phyloP scores from a whole-genome alignment of 1,139 yeast genomes.

The Eremothecium gossypii region DNA sequence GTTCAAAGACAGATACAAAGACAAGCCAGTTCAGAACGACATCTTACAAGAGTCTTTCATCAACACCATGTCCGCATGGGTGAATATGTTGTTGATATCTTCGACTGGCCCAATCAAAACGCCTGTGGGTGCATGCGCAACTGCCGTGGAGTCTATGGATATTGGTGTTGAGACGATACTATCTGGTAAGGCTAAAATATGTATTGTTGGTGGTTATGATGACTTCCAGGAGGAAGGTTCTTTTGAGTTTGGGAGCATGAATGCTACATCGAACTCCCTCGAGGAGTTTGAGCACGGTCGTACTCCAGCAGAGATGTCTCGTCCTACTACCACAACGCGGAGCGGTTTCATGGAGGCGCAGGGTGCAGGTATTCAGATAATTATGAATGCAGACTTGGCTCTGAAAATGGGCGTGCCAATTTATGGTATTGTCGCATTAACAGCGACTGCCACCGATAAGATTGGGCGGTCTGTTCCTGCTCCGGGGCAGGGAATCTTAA shows the following conservation, averaged over 20 bases:
- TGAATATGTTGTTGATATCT: slow-evolving; percentile 90
- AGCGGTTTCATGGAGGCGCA: slow-evolving; percentile 99
- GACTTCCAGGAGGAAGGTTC: slow-evolving; percentile 99
- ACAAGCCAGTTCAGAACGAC: slow-evolving; percentile 92
- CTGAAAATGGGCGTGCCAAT: slow-evolving; percentile 98
- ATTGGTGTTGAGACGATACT: slow-evolving; percentile 89
- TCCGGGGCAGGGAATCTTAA: slow-evolving; percentile 98
- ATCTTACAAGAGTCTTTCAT: slow-evolving; percentile 95
- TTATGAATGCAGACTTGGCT: slow-evolving; percentile 93
- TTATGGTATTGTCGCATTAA: slow-evolving; percentile 86
- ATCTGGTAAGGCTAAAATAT: slow-evolving; percentile 89
- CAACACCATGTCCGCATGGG: slow-evolving; percentile 99
- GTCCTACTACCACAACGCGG: slow-evolving; percentile 95
- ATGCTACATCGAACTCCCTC: slow-evolving; percentile 85
- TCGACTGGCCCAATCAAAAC: slow-evolving; percentile 99
- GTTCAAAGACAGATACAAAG: slow-evolving; percentile 91
- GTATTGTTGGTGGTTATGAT: slow-evolving; percentile 97
- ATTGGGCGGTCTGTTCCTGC: slow-evolving; percentile 99
- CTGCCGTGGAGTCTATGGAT: slow-evolving; percentile 96
- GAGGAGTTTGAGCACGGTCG: slow-evolving; percentile 92
- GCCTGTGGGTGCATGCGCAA: slow-evolving; percentile 99
- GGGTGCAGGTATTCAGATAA: slow-evolving; percentile 97
- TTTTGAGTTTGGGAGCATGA: slow-evolving; percentile 96
- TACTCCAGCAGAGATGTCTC: slow-evolving; percentile 96
- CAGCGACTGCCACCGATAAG: slow-evolving; percentile 96